Evolutionary conservation across 805 yeast genomes (phyloP).

Genomic region (Metschnikowia similis): DNA sequence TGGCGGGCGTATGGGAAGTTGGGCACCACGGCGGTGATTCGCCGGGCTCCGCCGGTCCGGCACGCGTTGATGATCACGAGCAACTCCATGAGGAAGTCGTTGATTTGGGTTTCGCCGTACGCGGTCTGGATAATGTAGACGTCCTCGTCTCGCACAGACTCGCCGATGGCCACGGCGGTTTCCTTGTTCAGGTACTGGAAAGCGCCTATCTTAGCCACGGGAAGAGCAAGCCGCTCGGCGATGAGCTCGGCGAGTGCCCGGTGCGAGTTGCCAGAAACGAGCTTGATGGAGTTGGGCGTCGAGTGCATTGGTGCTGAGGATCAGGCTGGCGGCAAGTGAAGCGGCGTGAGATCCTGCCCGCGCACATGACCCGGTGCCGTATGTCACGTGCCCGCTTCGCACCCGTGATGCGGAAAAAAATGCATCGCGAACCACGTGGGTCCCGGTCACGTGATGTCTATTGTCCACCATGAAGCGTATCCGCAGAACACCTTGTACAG

Average conservation of each 20-base stretch:
- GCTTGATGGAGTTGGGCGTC: conserved; percentile 44
- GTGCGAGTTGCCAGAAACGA: conserved; percentile 70
- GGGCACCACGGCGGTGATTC: conserved; percentile 92
- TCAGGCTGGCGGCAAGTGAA: background rate
- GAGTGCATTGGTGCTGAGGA: conserved; percentile 7
- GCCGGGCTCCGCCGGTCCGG: conserved; percentile 90
- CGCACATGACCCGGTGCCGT: background rate
- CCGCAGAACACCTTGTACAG: too few relatives aligned
- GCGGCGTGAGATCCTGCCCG: background rate
- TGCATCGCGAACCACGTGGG: too few relatives aligned
- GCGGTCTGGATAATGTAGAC: conserved; percentile 84
- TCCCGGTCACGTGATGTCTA: too few relatives aligned
- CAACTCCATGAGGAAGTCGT: conserved; percentile 83
- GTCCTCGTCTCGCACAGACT: conserved; percentile 87
- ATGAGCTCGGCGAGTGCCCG: conserved; percentile 76
- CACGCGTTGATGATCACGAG: conserved; percentile 91
- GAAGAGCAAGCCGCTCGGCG: conserved; percentile 59
- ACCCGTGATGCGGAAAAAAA: too few relatives aligned
- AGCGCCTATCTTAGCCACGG: conserved; percentile 71
- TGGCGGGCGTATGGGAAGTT: conserved; percentile 97
- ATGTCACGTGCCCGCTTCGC: too few relatives aligned
- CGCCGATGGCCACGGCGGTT: conserved; percentile 81
- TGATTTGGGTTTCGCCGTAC: conserved; percentile 66
- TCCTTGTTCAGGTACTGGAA: conserved; percentile 85
- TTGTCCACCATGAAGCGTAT: too few relatives aligned